These are phyloP conservation scores for Solanum gandarillasii DNA, from an alignment of 257 asterid species.

Conservation along the genomic window DNA sequence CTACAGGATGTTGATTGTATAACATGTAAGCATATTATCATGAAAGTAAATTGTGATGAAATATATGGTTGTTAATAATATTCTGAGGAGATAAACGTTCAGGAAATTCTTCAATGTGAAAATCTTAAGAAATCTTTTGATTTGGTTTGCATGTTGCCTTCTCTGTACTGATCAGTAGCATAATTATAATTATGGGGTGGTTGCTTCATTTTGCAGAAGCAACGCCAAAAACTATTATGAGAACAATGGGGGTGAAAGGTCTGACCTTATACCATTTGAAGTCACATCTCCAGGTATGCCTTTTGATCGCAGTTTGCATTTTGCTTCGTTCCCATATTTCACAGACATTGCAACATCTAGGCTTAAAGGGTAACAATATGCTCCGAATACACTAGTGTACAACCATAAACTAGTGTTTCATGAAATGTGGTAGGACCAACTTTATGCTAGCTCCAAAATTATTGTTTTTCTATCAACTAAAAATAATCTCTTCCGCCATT, in stretches of 20 bases:
- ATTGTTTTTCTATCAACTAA: too few relatives aligned
- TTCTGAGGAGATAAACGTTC: background rate
- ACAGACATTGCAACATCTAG: background rate
- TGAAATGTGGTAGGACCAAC: background rate
- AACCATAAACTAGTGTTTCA: background rate
- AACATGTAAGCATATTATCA: background rate
- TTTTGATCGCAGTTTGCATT: background rate
- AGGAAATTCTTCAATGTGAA: background rate
- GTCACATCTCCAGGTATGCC: slow-evolving; percentile 87
- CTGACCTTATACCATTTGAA: slow-evolving; percentile 86
- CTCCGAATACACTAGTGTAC: background rate
- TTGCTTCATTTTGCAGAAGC: slow-evolving; percentile 53
- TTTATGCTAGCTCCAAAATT: background rate
- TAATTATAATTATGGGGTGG: background rate
- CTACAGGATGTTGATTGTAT: background rate
- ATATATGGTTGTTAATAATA: background rate
- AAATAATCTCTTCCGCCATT: too few relatives aligned
- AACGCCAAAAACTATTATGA: slow-evolving; percentile 75
- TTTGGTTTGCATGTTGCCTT: background rate
- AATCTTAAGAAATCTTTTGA: background rate
- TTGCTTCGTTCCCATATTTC: background rate
- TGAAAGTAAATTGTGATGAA: background rate
- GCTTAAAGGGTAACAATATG: background rate
- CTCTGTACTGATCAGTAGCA: background rate
- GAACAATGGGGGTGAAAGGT: slow-evolving; percentile 96